Percentiles rank a stretch among this genome's conserved stretches.
Evolutionary conservation across 202 grass and related monocot genomes (phyloP).

Genomic region (Bolboschoenoplectus hybrid): DNA sequence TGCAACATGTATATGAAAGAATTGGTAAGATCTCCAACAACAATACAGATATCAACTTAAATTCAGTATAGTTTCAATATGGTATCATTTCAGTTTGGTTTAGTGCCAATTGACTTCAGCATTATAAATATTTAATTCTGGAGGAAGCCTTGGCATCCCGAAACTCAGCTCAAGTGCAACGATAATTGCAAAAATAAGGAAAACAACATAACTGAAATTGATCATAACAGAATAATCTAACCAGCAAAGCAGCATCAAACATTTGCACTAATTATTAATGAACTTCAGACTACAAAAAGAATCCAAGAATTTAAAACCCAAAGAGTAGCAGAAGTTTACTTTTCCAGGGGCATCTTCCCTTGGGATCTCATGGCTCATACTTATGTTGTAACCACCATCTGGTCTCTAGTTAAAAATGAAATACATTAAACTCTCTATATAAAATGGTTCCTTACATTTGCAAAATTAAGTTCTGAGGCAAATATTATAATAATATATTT

Average conservation of each 20-base stretch:
- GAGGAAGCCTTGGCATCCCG: neutral
- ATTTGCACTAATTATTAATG: neutral
- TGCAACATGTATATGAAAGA: conserved; percentile 4
- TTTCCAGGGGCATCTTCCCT: conserved; percentile 46
- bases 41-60: neutral
- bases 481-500: neutral
- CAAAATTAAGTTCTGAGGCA: neutral
- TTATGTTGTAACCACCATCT: conserved; percentile 67
- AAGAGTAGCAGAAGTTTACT: conserved; percentile 41
- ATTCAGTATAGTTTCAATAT: neutral
- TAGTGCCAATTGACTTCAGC: neutral
- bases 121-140: neutral
- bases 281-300: neutral
- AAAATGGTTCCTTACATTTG: conserved; percentile 9
- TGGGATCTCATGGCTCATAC: conserved; percentile 48
- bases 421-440: conserved; percentile 34
- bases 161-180: neutral
- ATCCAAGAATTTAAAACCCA: neutral
- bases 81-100: neutral
- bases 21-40: neutral
- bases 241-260: neutral
- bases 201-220: neutral
- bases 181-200: conserved; percentile 7
- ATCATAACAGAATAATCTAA: neutral
- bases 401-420: conserved; percentile 64